Conservation (phyloP, 768 basidiomycete genomes). For the Podaxis carcinomalis region DNA sequence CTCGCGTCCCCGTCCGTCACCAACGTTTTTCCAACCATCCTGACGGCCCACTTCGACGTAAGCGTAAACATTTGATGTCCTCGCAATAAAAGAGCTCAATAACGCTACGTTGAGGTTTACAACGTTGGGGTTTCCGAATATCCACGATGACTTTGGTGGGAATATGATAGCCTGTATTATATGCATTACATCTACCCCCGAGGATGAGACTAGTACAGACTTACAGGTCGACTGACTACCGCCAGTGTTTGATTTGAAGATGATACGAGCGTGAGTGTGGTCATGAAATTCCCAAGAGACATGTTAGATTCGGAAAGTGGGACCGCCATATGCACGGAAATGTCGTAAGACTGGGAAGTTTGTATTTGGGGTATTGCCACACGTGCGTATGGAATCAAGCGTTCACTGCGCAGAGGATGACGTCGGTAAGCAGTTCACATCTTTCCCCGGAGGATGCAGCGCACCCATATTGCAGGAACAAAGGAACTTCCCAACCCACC, state of each 20-base stretch:
- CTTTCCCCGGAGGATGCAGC: slow-evolving; percentile 16
- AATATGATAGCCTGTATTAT: slow-evolving; percentile 56
- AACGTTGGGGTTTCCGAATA: slow-evolving; percentile 36
- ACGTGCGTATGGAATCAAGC: slow-evolving; percentile 59
- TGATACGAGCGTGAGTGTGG: slow-evolving; percentile 54
- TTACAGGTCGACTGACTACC: slow-evolving; percentile 60
- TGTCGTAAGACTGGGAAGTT: slow-evolving; percentile 66
- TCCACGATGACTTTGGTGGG: slow-evolving; percentile 35
- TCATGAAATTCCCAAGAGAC: slow-evolving; percentile 85
- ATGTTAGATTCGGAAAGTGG: slow-evolving; percentile 66
- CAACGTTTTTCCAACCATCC: slow-evolving; percentile 70
- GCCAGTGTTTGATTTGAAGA: slow-evolving; percentile 60
- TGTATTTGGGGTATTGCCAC: slow-evolving; percentile 46
- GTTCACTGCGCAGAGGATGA: slow-evolving; percentile 47
- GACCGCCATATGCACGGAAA: slow-evolving; percentile 61
- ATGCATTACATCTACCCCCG: slow-evolving; percentile 6
- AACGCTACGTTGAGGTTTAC: slow-evolving; percentile 52
- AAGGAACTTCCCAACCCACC: slow-evolving; percentile 61
- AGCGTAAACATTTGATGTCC: slow-evolving; percentile 47
- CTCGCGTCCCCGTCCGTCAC: slow-evolving; percentile 69
- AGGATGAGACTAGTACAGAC: slow-evolving; percentile 21
- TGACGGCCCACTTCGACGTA: slow-evolving; percentile 67
- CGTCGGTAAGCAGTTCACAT: slow-evolving; percentile 4
- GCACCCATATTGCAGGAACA: slow-evolving; percentile 82
- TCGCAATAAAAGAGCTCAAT: slow-evolving; percentile 48